Evolutionary conservation across 2,329 filamentous ascomycete genomes (phyloP), one percentile per base, ranked within the genome.

Genomic region (Rhynchosporium graminicola): DNA sequence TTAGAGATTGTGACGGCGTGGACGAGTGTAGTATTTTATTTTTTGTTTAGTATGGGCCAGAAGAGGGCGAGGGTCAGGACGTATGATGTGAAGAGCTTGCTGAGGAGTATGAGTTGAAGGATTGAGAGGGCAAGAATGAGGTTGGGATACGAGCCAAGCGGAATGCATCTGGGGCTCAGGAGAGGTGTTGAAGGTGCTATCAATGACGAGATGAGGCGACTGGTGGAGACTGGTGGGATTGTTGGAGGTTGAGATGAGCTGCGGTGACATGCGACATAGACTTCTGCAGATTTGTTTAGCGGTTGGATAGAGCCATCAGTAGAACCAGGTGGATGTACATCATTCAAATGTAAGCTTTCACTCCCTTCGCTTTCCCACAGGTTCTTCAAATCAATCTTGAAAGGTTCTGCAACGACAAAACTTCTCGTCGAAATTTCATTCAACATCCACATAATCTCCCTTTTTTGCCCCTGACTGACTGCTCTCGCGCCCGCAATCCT

Each of bases 341-440:
- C 33, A 36, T 36, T 36, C 33, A 5, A 36, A 10, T 36, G 33
- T 36, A 10, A 36, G 33, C 38, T 46, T 3, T 13, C 15, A 4
- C 48, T 46, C 28, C 10, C 33, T 15, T 48, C 5, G 8, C 26
- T 15, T 29, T 31, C 31, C 67, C 67, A 70, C 4, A 69, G 20
- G 1, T 13, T 40, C 31, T 63, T 55, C 9, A 70, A 42, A 62
- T 68, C 68, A 13, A 42, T 38, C 5, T 59, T 46, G 45, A 70
- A 68, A n/a, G 65, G 63, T n/a, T 61, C 63, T 3, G 69, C 68
- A 48, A 70, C 69, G 36, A 68, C 59, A 58, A 68, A 70, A 43
- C 57, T 64, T 45, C 64, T 64, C 29, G 47, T 54, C 3, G 64
- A 65, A 31, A 69, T 68, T 13, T 64, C 56, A 12, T 55, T 47